Base-by-base conservation (phyloP, 495 filamentous ascomycete genomes). In the Penicillium atrosanguineum region DNA sequence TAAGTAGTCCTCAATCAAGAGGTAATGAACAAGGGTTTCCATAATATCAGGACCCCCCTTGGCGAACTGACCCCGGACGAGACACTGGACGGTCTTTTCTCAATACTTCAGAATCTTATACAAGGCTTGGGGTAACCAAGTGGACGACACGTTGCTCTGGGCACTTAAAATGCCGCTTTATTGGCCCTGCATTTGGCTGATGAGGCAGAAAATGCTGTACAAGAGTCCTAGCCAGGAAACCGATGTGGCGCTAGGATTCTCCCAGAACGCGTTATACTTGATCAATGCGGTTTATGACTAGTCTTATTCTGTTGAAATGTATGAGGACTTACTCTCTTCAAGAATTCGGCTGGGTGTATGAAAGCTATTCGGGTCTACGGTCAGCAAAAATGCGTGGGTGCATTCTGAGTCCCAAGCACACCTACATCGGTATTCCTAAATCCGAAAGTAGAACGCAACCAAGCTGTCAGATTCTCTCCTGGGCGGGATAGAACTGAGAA, bases 261-360 rank as follows among this genome's bases (percentile, higher is more conserved):
- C 46, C 70, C 70, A 73, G 53, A 28, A 74, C 6, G 44, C 41
- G 18, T 69, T 62, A 46, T 72, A 74, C 59, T 68, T 29, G 20
- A 28, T 28, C 7, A 28, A 28, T 28, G 26, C 26, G 26, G 26
- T 7, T 7, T 4, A 7, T 28, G 26, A 28, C 42, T 9, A 15
- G 7, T n/a, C 15, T 9, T 47, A 18, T 31, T 6, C n/a, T 16
- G 21, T 2, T 45, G 15, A 26, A 26, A 45, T 45, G 25, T 42
- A 11, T 46, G 29, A 28, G 41, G 41, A 45, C 43, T 64, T 59
- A 46, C 26, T 28, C 26, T 28, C 7, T 28, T 28, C 26, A 28
- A 28, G 7, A 28, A 28, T 7, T 28, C 26, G 26, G 26, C 26
- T 7, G 26, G 26, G 7, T 28, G 26, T 28, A 28, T 28, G 4